A percentile compares a stretch with the other conserved stretches of the same genome.
Conservation (phyloP, 2,329 filamentous ascomycete genomes). For the Cordyceps pruinosa region DNA sequence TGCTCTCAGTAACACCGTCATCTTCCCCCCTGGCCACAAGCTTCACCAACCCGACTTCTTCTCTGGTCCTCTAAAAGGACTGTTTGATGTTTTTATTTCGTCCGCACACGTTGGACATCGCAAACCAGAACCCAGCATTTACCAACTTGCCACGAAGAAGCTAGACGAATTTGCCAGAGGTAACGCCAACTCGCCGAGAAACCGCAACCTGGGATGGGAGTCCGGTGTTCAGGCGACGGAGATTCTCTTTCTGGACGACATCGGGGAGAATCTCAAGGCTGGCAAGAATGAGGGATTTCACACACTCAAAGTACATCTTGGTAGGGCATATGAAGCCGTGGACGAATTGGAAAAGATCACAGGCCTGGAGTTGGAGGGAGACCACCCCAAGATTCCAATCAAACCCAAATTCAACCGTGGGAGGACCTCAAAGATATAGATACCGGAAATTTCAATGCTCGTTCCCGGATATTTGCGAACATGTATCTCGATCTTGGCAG, state of each 20-base stretch:
- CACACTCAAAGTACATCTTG: slow-evolving; percentile 80
- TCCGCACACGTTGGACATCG: slow-evolving; percentile 80
- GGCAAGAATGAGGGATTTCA: slow-evolving; percentile 67
- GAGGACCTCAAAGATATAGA: slow-evolving; percentile 39
- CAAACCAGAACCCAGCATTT: slow-evolving; percentile 81
- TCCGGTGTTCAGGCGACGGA: slow-evolving; percentile 54
- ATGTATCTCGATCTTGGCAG: slow-evolving; percentile 11
- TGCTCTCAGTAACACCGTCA: slow-evolving; percentile 83
- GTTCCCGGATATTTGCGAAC: neutral
- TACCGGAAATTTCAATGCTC: neutral
- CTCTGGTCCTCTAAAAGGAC: slow-evolving; percentile 50
- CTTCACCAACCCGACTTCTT: slow-evolving; percentile 49
- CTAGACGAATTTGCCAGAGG: slow-evolving; percentile 56
- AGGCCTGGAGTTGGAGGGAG: slow-evolving; percentile 55
- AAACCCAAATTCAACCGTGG: slow-evolving; percentile 27
- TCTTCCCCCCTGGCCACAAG: slow-evolving; percentile 69
- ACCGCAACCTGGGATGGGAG: slow-evolving; percentile 36
- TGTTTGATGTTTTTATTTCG: slow-evolving; percentile 84
- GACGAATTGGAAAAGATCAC: slow-evolving; percentile 70
- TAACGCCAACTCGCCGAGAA: slow-evolving; percentile 36
- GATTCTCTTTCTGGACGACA: slow-evolving; percentile 85
- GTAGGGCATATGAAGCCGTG: slow-evolving; percentile 73
- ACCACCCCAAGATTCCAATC: slow-evolving; percentile 44
- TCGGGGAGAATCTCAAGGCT: slow-evolving; percentile 84
- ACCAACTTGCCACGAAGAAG: slow-evolving; percentile 61